Evolutionary conservation across 257 asterid species (phyloP).

Genomic region (Misopates orontium): DNA sequence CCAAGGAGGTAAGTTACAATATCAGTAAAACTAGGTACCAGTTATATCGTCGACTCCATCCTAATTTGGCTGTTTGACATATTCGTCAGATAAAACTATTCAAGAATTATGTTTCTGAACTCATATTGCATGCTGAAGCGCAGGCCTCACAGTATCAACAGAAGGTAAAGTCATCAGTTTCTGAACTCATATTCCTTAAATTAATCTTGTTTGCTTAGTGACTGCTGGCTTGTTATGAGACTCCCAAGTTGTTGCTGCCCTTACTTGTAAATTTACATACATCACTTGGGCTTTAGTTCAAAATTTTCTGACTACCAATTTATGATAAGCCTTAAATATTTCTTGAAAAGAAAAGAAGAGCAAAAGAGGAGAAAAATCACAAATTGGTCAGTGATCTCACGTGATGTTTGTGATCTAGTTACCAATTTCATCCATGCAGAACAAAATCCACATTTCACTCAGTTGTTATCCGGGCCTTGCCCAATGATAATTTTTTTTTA

Average conservation of each 20-base stretch:
- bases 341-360: conserved; percentile 16
- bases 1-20: conserved; percentile 55
- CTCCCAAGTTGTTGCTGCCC: conserved; percentile 5
- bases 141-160: conserved; percentile 86
- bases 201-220: no score
- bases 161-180: conserved; percentile 50
- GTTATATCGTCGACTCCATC: neutral
- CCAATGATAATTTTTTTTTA: conserved; percentile 20
- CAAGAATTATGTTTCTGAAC: conserved; percentile 70
- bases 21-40: conserved; percentile 19
- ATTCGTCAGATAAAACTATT: conserved; percentile 61
- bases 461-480: conserved; percentile 14
- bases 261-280: conserved; percentile 8
- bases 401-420: conserved; percentile 11
- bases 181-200: no score
- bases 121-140: conserved; percentile 82
- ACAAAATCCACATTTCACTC: conserved; percentile 15
- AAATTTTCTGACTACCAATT: conserved; percentile 7
- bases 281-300: conserved; percentile 3
- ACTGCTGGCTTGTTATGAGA: conserved; percentile 1
- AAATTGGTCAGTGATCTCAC: neutral
- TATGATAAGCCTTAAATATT: conserved; percentile 15
- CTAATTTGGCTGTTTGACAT: conserved; percentile 30
- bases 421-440: conserved; percentile 17
- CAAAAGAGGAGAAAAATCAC: conserved; percentile 14